Base-by-base conservation (phyloP, 768 basidiomycete genomes). In the Phlebiopsis gigantea region DNA sequence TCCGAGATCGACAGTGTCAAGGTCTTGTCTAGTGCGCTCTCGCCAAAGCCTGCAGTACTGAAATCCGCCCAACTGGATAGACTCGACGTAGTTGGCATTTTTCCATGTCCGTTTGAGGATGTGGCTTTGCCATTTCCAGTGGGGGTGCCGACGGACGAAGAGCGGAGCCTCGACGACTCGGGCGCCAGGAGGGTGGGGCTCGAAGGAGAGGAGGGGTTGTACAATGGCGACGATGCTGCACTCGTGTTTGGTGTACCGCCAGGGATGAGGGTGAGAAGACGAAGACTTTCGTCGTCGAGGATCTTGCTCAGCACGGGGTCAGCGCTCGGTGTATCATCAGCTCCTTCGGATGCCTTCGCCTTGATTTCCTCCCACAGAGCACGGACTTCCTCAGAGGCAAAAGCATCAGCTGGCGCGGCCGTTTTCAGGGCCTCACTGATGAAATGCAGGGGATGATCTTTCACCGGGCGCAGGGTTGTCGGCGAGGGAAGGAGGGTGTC, bases 251-350 rank as follows among this genome's bases (percentile, higher is more conserved):
- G 14, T 28, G 63, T 64, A 29, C 75, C 77, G 12, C 73, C 71
- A n/a, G 82, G 79, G 24, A 84, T 68, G 57, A 81, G 73, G 1
- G 81, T 72, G 42, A 81, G 55, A 0, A 80, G 52, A 14, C 73
- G 73, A 21, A 87, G 73, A 0, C 84, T 90, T 56, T 90, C 89
- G 57, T 90, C 87, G 4, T 82, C 75, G 55, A 91, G 82, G 52
- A 91, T 71, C 50, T 77, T 78, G 61, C 53, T 85, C 68, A 62
- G 70, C 56, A 59, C 74, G 54, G 68, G 75, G 63, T 57, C 66
- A 25, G 69, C 73, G 17, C 79, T 74, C 2, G 74, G 69, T n/a
- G n/a, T n/a, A 19, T 67, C 41, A 9, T 12, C 41, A 15, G 61
- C 61, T 10, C 57, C 44, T 19, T 65, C 67, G 8, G 60, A 52